Base-by-base conservation (phyloP, 2,329 filamentous ascomycete genomes). In the Acrocalymma vagum region DNA sequence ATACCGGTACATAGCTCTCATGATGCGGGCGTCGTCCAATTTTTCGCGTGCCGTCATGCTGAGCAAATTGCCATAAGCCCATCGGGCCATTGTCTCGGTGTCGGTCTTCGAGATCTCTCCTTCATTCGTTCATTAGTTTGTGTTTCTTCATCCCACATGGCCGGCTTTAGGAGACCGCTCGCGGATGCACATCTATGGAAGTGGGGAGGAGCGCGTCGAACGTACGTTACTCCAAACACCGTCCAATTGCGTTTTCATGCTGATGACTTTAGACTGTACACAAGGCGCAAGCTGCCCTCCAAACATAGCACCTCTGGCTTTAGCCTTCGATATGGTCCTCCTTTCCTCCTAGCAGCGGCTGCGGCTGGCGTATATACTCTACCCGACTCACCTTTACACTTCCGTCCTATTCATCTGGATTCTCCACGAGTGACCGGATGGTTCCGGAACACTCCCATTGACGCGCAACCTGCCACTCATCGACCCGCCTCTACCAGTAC, bases 311-410 rank as follows among this genome's bases (percentile, higher is more conserved):
- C 48, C 10, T 30, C 53, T 11, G 29, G 49, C 7, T 33, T 60
- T 17, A 38, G 50, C 35, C 45, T 55, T 29, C 63, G 57, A 38
- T 68, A 65, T 35, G 64, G 58, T 26, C 56, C 62, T 20, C 59
- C 64, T 4, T 45, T 58, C 29, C 51, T 67, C 16, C 31, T 63
- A 15, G 55, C 61, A 3, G 50, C 53, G 4, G 45, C 53, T 22
- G 51, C 62, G n/a, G 52, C 48, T 14, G 53, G 51, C 42, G 34
- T 61, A 17, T 37, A 45, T n/a, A 51, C 55, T 6, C 38, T 53
- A 3, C 34, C 41, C 14, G 44, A 51, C 6, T 48, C 44, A 36
- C 47, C 30, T 26, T 45, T 56, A 11, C 42, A 55, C 30, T 18
- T 53, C 3, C 57, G 52, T 7, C 55, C 62, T 18, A 53, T 62